Evolutionary conservation across 371 early-diverging fungal species (phyloP).

Genomic region (Mucor plumbeus): DNA sequence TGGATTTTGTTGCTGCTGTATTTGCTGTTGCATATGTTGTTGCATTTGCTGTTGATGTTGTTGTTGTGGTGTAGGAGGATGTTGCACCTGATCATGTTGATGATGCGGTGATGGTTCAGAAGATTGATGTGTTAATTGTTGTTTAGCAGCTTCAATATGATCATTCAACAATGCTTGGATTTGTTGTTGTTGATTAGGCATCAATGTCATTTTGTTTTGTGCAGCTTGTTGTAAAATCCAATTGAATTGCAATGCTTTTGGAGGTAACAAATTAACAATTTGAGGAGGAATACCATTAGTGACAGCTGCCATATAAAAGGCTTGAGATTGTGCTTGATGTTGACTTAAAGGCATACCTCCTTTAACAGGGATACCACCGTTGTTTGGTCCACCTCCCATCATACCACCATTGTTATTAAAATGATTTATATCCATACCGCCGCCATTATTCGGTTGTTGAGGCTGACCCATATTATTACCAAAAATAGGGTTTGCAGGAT

Average conservation of each 20-base stretch:
- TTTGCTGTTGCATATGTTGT: too few species aligned
- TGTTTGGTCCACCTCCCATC: background rate
- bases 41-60: too few species aligned
- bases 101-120: background rate
- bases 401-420: background rate
- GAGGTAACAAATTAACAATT: slow-evolving; percentile 38
- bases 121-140: slow-evolving; percentile 18
- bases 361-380: slow-evolving; percentile 25
- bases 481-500: background rate
- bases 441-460: background rate
- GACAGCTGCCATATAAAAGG: slow-evolving; percentile 41
- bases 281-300: slow-evolving; percentile 39
- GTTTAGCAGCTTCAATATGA: slow-evolving; percentile 29
- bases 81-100: background rate
- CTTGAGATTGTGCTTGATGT: slow-evolving; percentile 32
- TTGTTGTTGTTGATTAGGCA: slow-evolving; percentile 35
- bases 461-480: background rate
- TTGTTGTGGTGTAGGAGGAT: too few species aligned
- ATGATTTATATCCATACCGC: background rate
- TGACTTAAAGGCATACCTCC: slow-evolving; percentile 30
- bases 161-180: slow-evolving; percentile 30
- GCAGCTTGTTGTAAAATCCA: slow-evolving; percentile 41
- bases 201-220: slow-evolving; percentile 31
- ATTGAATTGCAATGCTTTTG: slow-evolving; percentile 39
- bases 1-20: background rate